phyloP scores from a whole-genome alignment of 129 eudicot genomes.

The Cynara cardunculus region DNA sequence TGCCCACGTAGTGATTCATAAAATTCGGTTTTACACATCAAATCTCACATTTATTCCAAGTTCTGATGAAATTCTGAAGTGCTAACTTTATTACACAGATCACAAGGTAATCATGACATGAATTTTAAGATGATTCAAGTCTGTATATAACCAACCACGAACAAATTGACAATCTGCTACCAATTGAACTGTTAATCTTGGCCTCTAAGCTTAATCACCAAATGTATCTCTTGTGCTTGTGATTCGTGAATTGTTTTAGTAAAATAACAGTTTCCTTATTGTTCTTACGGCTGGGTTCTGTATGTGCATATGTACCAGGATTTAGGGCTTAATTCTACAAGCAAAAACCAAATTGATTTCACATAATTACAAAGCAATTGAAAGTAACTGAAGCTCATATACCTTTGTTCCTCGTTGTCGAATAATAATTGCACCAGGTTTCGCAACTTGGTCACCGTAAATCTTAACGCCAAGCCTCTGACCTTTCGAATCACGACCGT shows the following conservation, averaged over 20 bases:
- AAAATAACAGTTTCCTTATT: neutral
- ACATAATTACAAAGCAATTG: conserved; percentile 8
- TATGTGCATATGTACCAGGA: neutral
- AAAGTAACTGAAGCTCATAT: neutral
- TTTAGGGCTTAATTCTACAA: conserved; percentile 12
- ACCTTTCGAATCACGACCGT: conserved; percentile 87
- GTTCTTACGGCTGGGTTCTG: neutral
- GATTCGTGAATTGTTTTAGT: neutral
- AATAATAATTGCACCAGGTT: conserved; percentile 87
- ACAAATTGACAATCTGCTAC: neutral
- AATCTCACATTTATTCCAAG: neutral
- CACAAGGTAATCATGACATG: neutral
- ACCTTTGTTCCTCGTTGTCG: conserved; percentile 99
- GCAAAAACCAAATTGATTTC: neutral
- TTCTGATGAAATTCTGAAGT: neutral
- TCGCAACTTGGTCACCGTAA: conserved; percentile 87
- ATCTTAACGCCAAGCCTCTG: conserved; percentile 96
- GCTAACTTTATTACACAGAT: neutral
- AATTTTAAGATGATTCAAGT: neutral
- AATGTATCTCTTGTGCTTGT: neutral
- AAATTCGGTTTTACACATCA: neutral
- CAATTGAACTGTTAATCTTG: neutral
- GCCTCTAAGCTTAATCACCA: neutral
- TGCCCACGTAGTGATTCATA: neutral
- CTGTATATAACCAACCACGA: neutral